Percentiles rank a stretch among this genome's conserved stretches.
Conservation (phyloP, 2,329 filamentous ascomycete species). For the Coniochaeta hoffmannii region DNA sequence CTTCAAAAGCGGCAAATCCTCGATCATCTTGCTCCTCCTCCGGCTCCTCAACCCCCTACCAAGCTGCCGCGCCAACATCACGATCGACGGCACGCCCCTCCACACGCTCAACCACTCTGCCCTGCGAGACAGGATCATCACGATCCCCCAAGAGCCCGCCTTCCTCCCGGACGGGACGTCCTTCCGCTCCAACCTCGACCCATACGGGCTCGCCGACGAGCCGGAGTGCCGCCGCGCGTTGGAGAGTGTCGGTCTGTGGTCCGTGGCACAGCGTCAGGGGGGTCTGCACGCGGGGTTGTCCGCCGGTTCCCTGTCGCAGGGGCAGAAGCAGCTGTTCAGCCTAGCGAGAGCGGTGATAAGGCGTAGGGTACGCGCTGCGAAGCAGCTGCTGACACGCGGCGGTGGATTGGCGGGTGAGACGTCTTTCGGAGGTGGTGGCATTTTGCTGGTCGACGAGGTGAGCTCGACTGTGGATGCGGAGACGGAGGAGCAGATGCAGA, state of each 20-base stretch:
- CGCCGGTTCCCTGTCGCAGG: too few species aligned
- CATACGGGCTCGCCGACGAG: too few species aligned
- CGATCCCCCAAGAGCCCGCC: slow-evolving; percentile 42
- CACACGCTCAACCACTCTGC: slow-evolving; percentile 26
- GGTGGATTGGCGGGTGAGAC: not conserved
- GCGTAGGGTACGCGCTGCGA: not conserved
- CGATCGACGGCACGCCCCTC: slow-evolving; percentile 31
- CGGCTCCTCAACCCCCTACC: slow-evolving; percentile 27
- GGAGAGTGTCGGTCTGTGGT: too few species aligned
- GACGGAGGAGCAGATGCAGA: slow-evolving; percentile 26
- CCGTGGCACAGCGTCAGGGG: too few species aligned
- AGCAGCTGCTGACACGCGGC: too few species aligned
- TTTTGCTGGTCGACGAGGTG: slow-evolving; percentile 28
- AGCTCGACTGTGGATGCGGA: slow-evolving; percentile 25
- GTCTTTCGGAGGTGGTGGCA: slow-evolving; percentile 5
- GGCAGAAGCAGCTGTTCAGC: slow-evolving; percentile 41
- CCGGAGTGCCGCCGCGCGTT: too few species aligned
- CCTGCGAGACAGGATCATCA: slow-evolving; percentile 38
- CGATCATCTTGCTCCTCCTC: slow-evolving; percentile 26
- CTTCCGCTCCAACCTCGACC: slow-evolving; percentile 31
- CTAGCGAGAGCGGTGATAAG: slow-evolving; percentile 36
- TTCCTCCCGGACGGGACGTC: slow-evolving; percentile 35
- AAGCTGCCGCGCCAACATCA: slow-evolving; percentile 16
- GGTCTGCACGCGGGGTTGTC: too few species aligned
- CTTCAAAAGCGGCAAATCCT: slow-evolving; percentile 31